Evolutionary conservation across 2,329 filamentous ascomycete species (phyloP).

Genomic region (Onygena corvina): DNA sequence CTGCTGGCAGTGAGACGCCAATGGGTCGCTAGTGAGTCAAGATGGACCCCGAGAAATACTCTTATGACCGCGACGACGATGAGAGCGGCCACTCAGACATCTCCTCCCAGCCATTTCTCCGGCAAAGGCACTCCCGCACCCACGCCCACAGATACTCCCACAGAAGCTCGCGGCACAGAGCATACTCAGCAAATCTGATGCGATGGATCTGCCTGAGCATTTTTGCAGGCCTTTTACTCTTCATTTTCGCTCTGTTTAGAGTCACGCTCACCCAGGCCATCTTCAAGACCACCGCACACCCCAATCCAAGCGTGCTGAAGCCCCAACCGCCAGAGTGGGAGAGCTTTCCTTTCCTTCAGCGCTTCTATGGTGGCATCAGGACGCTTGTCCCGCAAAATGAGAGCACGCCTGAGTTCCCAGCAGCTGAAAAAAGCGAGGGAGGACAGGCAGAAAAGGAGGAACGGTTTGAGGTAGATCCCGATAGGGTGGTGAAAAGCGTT

Average conservation of each 20-base stretch:
- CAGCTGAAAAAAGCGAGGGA: conserved; percentile 33
- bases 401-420: conserved; percentile 72
- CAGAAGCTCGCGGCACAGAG: no score
- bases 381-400: conserved; percentile 53
- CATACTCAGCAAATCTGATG: no score
- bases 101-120: no score
- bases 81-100: no score
- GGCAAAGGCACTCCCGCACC: no score
- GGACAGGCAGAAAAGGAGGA: conserved; percentile 6
- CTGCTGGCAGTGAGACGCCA: no score
- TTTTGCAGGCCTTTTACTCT: conserved; percentile 56
- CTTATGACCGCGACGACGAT: no score
- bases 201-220: conserved; percentile 66
- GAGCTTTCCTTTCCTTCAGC: conserved; percentile 67
- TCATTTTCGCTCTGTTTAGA: conserved; percentile 63
- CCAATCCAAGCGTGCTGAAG: conserved; percentile 29
- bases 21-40: no score
- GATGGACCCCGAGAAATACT: no score
- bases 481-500: conserved; percentile 20
- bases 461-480: background rate
- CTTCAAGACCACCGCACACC: conserved; percentile 49
- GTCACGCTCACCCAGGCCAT: conserved; percentile 50
- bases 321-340: conserved; percentile 58
- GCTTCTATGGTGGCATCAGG: conserved; percentile 81
- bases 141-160: no score